phyloP scores from a whole-genome alignment of 495 filamentous ascomycete species.

The Baudoinia panamericana region DNA sequence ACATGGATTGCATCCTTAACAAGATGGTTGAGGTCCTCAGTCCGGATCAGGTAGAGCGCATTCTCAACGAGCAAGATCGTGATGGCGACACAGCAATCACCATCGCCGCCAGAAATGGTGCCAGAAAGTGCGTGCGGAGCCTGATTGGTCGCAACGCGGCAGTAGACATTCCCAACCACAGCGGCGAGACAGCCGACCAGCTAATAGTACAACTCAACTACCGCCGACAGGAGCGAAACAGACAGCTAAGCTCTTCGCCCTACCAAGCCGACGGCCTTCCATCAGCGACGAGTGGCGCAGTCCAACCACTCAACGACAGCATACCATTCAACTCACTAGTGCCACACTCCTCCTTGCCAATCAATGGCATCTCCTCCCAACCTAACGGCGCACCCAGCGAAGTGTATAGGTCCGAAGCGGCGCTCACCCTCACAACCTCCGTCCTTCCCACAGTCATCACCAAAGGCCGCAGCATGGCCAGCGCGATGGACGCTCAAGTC shows the following conservation, averaged over 20 bases:
- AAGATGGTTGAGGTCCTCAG: slow-evolving; percentile 57
- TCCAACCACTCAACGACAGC: background rate
- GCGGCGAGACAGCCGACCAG: slow-evolving; percentile 64
- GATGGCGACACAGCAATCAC: slow-evolving; percentile 82
- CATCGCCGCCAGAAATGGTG: slow-evolving; percentile 68
- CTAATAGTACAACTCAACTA: slow-evolving; percentile 48
- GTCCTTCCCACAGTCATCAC: slow-evolving; percentile 44
- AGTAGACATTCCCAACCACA: slow-evolving; percentile 65
- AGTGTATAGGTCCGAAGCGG: slow-evolving; percentile 37
- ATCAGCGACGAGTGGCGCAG: background rate
- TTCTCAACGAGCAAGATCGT: slow-evolving; percentile 62
- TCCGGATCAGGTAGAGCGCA: slow-evolving; percentile 51
- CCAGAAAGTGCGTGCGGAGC: slow-evolving; percentile 57
- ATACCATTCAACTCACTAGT: no score
- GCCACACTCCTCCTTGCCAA: no score
- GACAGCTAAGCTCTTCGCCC: slow-evolving; percentile 47
- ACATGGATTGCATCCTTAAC: slow-evolving; percentile 79
- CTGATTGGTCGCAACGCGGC: slow-evolving; percentile 58
- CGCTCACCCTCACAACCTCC: slow-evolving; percentile 43
- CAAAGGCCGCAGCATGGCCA: slow-evolving; percentile 45
- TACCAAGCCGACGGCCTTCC: slow-evolving; percentile 40
- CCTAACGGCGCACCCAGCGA: background rate
- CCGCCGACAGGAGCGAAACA: slow-evolving; percentile 31
- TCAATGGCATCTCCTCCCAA: no score
- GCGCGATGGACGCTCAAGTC: slow-evolving; percentile 46